Evolutionary conservation across 176 grass and related monocot genomes (phyloP), one percentile per base, ranked within the genome.

Genomic region (Olyra latifolia): DNA sequence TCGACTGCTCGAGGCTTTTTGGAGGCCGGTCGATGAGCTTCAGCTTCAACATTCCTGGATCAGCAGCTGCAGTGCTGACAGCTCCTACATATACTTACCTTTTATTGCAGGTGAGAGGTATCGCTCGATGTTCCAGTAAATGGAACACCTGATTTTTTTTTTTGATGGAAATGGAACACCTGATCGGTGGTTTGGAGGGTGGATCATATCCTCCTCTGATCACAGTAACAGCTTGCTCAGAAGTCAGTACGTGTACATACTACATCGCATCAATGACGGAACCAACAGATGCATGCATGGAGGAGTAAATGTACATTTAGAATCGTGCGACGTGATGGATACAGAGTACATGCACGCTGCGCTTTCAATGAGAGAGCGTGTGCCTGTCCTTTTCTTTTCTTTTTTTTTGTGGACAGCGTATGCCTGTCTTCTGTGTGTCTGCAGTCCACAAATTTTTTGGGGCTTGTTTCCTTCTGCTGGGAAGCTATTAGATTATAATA

Each of bases 251-350:
- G 10, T 1, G 45, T 38, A n/a, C n/a, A n/a, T n/a, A n/a, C n/a
- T n/a, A n/a, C n/a, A n/a, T 42, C 43, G 24, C 7, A 10, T 74
- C 50, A 39, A 20, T 16, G 43, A 24, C 5, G 40, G 17, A 39
- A 29, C 4, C 20, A 19, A 39, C 30, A 38, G 52, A 80, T 23
- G 40, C 14, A 45, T 62, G 15, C 65, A 4, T 13, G 74, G 82
- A 77, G 15, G 30, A 42, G 75, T 72, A 60, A 63, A 50, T 72
- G 76, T 47, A 50, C 49, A 41, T 52, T 59, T 27, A 49, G 15
- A 47, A 49, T 67, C 69, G 64, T n/a, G 39, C 32, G 32, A 35
- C 32, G 32, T 35, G 32, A 35, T 35, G 32, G 32, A 35, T 35
- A 4, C 32, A 35, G 4, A 2, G 5, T 35, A 4, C 32, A 35